phyloP scores from a whole-genome alignment of 1,284 basidiomycete genomes.

The Tylopilus orsonianus region DNA sequence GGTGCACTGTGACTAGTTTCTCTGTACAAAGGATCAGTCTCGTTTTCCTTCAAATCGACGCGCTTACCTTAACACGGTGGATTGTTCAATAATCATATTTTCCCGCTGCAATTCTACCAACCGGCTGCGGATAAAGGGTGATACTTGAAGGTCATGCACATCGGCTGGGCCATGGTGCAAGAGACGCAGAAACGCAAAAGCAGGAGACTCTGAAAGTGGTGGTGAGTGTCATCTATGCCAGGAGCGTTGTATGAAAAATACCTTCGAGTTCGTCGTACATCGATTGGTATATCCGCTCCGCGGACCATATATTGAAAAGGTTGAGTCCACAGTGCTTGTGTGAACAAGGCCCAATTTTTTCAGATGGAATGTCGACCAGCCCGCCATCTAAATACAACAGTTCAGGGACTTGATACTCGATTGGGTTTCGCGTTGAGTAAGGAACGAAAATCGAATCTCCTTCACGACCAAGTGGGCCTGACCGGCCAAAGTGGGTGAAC shows the following conservation, averaged over 20 bases:
- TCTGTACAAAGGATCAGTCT: slow-evolving; percentile 18
- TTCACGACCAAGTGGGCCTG: slow-evolving; percentile 82
- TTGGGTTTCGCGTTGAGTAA: slow-evolving; percentile 86
- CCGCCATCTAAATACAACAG: slow-evolving; percentile 83
- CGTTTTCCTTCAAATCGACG: slow-evolving; percentile 12
- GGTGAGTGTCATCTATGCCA: slow-evolving; percentile 5
- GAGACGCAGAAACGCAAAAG: slow-evolving; percentile 80
- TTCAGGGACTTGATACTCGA: slow-evolving; percentile 77
- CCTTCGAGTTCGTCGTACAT: slow-evolving; percentile 58
- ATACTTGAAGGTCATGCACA: slow-evolving; percentile 58
- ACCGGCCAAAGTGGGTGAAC: slow-evolving; percentile 81
- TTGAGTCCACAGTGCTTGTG: slow-evolving; percentile 66
- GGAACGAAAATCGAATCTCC: slow-evolving; percentile 82
- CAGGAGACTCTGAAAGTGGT: slow-evolving; percentile 38
- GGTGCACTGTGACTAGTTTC: slow-evolving; percentile 22
- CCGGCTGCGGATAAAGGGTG: slow-evolving; percentile 55
- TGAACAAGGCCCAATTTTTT: slow-evolving; percentile 53
- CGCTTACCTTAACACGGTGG: slow-evolving; percentile 52
- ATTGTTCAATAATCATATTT: slow-evolving; percentile 39
- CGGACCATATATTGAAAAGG: slow-evolving; percentile 90
- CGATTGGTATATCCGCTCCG: slow-evolving; percentile 78
- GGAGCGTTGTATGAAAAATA: slow-evolving; percentile 29
- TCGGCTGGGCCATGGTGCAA: slow-evolving; percentile 64
- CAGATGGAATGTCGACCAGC: slow-evolving; percentile 66
- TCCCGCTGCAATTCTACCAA: slow-evolving; percentile 52